Evolutionary conservation across 148 eudicot species (phyloP).

Genomic region (Cornus suecica): DNA sequence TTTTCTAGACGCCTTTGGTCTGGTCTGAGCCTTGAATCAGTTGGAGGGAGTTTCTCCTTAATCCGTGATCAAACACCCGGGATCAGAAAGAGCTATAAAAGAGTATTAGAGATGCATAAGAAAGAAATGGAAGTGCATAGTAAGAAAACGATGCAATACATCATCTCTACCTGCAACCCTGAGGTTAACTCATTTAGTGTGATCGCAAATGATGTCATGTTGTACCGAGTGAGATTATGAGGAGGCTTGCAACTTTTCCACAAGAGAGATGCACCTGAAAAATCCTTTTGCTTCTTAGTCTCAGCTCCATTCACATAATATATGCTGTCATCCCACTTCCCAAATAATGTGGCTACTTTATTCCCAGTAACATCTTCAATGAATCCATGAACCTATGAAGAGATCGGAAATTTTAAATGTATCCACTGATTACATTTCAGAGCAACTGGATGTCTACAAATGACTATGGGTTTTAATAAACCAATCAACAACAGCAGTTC

Average conservation of each 20-base stretch:
- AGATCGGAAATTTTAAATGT: background rate
- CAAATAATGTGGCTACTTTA: constrained; percentile 62
- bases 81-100: constrained; percentile 39
- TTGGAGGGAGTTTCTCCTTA: constrained; percentile 90
- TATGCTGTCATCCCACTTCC: constrained; percentile 84
- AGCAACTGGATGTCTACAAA: background rate
- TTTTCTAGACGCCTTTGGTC: constrained; percentile 92
- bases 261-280: constrained; percentile 46
- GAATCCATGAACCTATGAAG: constrained; percentile 69
- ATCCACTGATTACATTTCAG: background rate
- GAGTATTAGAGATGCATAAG: constrained; percentile 23
- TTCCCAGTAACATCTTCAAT: constrained; percentile 66
- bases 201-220: constrained; percentile 76
- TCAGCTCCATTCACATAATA: constrained; percentile 59
- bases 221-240: constrained; percentile 66
- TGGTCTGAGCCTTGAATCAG: constrained; percentile 94
- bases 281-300: constrained; percentile 49
- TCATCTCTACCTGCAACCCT: constrained; percentile 63
- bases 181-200: constrained; percentile 87
- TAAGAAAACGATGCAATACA: constrained; percentile 15
- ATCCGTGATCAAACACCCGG: constrained; percentile 39
- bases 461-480: background rate
- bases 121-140: constrained; percentile 14
- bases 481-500: background rate
- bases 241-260: constrained; percentile 76